These are phyloP conservation scores for Fonsecaea multimorphosa DNA, from an alignment of 2,329 filamentous ascomycete species.

Conservation along the genomic window DNA sequence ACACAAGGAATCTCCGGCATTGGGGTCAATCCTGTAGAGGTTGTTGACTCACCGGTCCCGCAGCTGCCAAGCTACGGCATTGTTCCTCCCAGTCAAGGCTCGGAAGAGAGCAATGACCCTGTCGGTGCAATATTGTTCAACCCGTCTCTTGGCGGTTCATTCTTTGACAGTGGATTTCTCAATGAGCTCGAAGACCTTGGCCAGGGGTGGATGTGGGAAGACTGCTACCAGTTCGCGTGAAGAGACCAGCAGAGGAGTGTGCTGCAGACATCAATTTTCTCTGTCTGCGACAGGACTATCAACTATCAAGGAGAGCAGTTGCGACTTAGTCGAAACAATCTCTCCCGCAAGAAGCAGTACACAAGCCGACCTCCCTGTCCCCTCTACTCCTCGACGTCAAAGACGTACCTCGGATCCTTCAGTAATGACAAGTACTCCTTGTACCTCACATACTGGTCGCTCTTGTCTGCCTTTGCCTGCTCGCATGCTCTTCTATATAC, in stretches of 20 bases:
- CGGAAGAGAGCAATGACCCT: background rate
- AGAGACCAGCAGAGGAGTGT: background rate
- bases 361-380: background rate
- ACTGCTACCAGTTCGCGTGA: background rate
- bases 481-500: conserved; percentile 33
- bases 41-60: background rate
- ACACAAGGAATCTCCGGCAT: background rate
- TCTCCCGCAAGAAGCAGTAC: background rate
- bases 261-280: no score
- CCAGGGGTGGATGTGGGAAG: background rate
- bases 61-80: background rate
- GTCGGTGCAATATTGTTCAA: background rate
- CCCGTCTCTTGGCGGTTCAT: background rate
- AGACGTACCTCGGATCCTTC: background rate
- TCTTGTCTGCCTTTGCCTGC: conserved; percentile 16
- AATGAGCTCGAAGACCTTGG: background rate
- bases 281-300: no score
- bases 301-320: no score
- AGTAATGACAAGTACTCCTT: background rate
- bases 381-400: background rate
- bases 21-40: background rate
- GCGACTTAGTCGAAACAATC: background rate
- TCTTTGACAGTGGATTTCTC: background rate
- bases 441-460: conserved; percentile 14
- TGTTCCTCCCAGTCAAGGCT: background rate